phyloP scores from a whole-genome alignment of 108 stramenopile genomes.

The Fragilariopsis cylindrus region DNA sequence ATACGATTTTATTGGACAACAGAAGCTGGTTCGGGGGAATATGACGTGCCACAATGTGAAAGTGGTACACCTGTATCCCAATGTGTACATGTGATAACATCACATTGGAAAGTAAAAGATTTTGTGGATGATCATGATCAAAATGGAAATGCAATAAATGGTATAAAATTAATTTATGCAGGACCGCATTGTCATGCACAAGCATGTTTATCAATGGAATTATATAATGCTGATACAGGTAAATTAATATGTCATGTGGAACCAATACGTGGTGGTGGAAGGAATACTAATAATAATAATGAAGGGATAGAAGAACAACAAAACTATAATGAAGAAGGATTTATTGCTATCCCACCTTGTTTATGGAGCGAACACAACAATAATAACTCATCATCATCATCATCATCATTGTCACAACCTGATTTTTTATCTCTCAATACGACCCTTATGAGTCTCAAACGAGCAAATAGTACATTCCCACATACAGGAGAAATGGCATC shows the following conservation, averaged over 20 bases:
- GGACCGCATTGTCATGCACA: constrained; percentile 50
- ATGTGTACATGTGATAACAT: constrained; percentile 39
- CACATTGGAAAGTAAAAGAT: constrained; percentile 36
- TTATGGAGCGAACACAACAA: constrained; percentile 21
- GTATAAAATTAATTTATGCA: constrained; percentile 43
- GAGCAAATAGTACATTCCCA: constrained; percentile 38
- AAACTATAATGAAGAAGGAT: constrained; percentile 33
- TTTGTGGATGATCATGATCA: constrained; percentile 5
- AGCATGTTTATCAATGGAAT: constrained; percentile 42
- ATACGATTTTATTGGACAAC: constrained; percentile 33
- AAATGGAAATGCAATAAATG: constrained; percentile 1
- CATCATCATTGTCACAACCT: constrained; percentile 16
- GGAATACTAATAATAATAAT: neutral
- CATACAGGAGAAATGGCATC: constrained; percentile 51
- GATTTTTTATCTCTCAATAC: constrained; percentile 27
- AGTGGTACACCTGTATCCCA: constrained; percentile 19
- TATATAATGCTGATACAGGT: constrained; percentile 53
- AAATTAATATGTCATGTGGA: constrained; percentile 35
- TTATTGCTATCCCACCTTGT: constrained; percentile 27
- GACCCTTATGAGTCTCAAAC: constrained; percentile 40
- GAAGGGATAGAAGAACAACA: neutral
- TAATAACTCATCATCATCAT: neutral
- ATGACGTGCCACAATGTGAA: constrained; percentile 37
- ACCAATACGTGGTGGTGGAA: constrained; percentile 20
- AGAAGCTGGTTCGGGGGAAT: constrained; percentile 36